Evolutionary conservation across 1,139 yeast species (phyloP), one percentile per base, ranked within the genome.

Genomic region (Taphrina flavorubra): DNA sequence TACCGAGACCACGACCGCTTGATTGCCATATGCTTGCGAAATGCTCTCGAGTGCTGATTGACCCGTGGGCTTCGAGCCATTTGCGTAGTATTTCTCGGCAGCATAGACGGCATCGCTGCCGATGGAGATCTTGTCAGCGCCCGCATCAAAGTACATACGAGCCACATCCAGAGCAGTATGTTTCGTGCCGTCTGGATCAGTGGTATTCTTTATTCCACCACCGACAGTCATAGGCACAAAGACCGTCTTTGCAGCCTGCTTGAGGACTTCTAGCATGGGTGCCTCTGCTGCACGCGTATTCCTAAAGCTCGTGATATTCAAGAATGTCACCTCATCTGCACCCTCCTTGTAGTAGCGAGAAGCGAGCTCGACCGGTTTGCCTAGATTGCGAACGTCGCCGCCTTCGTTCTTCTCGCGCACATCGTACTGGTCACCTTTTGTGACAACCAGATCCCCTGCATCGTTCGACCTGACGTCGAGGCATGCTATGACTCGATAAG

Each of bases 211-310:
- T 72, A 94, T 94, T 64, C 99, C 99, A 68, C 99, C 99, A 56
- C 99, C 99, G 57, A 94, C 97, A 0, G 99, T 94, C 72, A 94
- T 82, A 5, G 99, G 99, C 14, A 94, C 99, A 79, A 94, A 94
- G 63, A 94, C 90, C 0, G 95, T 87, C 78, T 89, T 89, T 10
- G 97, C 96, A 0, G 98, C 90, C 71, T 82, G 81, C 71, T 84
- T 86, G 74, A 94, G 82, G 1, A 94, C 97, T 75, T 92, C 90
- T 70, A 94, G 81, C 99, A 94, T 94, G 39, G 99, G 99, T 68
- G 92, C 86, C 77, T 94, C 99, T 72, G 84, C 86, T 65, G 92
- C 78, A 1, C 99, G 99, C 20, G 96, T 90, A 78, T 92, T 91
- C 77, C 98, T 84, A 80, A 94, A 94, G 2, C 97, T 91, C 0